These are phyloP conservation scores for Xerocomus amazonicus DNA, from an alignment of 1,284 basidiomycete genomes.

Conservation along the genomic window DNA sequence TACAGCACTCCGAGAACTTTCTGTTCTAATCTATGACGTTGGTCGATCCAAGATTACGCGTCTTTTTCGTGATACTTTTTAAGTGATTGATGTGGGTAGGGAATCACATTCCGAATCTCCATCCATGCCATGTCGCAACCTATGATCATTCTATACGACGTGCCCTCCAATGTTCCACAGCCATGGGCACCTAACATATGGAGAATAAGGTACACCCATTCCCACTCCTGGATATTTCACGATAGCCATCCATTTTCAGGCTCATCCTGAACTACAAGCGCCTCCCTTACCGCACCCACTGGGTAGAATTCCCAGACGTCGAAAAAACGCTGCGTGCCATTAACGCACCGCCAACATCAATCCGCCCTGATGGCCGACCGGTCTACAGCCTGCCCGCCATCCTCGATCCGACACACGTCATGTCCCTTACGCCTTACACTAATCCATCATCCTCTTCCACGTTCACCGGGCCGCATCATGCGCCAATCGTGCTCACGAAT, in stretches of 20 bases:
- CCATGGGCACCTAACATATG: conserved; percentile 74
- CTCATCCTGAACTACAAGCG: conserved; percentile 72
- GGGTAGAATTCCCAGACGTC: conserved; percentile 67
- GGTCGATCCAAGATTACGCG: conserved; percentile 1
- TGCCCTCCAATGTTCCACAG: conserved; percentile 54
- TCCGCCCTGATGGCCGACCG: conserved; percentile 52
- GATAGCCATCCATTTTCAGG: conserved; percentile 33
- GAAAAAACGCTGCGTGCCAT: conserved; percentile 56
- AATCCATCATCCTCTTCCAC: conserved; percentile 1
- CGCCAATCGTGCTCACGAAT: conserved; percentile 50
- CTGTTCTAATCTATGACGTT: not conserved
- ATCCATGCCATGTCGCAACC: conserved; percentile 37
- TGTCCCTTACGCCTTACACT: conserved; percentile 2
- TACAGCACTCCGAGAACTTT: conserved; percentile 12
- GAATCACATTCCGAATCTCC: not conserved
- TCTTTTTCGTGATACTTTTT: not conserved
- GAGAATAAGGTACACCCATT: conserved; percentile 40
- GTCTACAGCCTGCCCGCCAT: conserved; percentile 68
- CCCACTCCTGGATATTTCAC: conserved; percentile 1
- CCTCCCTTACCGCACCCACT: conserved; percentile 60
- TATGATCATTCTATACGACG: conserved; percentile 62
- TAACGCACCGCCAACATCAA: conserved; percentile 53
- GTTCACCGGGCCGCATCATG: conserved; percentile 26
- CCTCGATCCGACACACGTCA: conserved; percentile 36
- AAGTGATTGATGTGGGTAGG: conserved; percentile 5